Evolutionary conservation across 2,329 filamentous ascomycete species (phyloP).

Genomic region (Cladosporium cucumerinum): DNA sequence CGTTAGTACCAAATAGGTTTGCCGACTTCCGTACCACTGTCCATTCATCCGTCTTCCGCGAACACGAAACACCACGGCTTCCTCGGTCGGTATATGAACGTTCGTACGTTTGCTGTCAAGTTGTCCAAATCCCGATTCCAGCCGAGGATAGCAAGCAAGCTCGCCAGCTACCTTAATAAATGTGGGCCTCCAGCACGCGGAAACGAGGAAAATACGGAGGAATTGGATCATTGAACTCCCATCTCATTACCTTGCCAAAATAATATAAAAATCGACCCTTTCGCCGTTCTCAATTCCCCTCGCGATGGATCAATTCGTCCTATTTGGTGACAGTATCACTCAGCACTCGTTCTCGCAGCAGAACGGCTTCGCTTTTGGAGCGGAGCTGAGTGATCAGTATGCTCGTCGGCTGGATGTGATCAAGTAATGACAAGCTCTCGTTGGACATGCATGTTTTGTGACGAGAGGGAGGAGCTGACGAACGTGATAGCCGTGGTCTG

Average conservation of each 20-base stretch:
- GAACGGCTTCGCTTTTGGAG: slow-evolving; percentile 68
- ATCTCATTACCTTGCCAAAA: neutral
- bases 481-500: slow-evolving; percentile 58
- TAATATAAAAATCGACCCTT: neutral
- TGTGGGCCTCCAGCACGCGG: neutral
- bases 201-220: slow-evolving; percentile 5
- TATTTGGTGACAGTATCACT: slow-evolving; percentile 89
- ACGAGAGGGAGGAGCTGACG: neutral
- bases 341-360: slow-evolving; percentile 61
- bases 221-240: neutral
- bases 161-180: neutral
- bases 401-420: slow-evolving; percentile 77
- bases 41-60: neutral
- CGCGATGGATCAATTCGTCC: slow-evolving; percentile 58
- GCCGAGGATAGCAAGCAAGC: slow-evolving; percentile 5
- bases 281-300: neutral
- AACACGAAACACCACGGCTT: neutral
- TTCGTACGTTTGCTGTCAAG: neutral
- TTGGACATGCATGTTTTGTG: slow-evolving; percentile 5
- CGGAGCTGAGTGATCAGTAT: slow-evolving; percentile 67
- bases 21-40: neutral
- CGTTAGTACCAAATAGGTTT: neutral
- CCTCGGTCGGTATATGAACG: neutral
- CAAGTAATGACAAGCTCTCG: slow-evolving; percentile 47
- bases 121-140: neutral